These are phyloP conservation scores for Cordyceps tenuipes DNA, from an alignment of 2,329 filamentous ascomycete species.

Conservation along the genomic window DNA sequence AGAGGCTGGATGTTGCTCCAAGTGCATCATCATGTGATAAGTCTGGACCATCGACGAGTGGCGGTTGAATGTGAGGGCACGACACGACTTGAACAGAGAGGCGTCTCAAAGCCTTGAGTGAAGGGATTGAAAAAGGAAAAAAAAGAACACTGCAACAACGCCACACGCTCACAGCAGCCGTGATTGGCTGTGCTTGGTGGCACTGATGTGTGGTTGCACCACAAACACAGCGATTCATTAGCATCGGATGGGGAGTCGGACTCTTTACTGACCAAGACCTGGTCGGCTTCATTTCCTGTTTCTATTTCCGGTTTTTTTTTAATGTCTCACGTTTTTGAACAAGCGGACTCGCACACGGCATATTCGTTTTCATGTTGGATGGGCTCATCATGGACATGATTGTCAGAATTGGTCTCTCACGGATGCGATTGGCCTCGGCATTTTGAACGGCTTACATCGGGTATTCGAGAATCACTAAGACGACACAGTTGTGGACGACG, in stretches of 20 bases:
- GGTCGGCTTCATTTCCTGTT: constrained; percentile 15
- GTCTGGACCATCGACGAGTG: neutral
- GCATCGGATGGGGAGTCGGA: constrained; percentile 33
- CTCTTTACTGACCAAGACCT: constrained; percentile 25
- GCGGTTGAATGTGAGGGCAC: neutral
- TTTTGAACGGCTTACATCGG: neutral
- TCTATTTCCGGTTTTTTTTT: constrained; percentile 13
- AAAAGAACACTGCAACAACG: constrained; percentile 3
- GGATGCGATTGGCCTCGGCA: neutral
- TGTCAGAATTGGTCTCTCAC: neutral
- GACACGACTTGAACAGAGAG: constrained; percentile 7
- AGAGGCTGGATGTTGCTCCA: constrained; percentile 72
- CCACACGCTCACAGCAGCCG: neutral
- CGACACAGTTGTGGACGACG: neutral
- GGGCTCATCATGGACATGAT: neutral
- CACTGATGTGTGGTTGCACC: constrained; percentile 12
- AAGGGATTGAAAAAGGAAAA: neutral
- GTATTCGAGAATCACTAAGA: neutral
- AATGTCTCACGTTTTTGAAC: constrained; percentile 7
- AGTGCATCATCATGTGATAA: constrained; percentile 79
- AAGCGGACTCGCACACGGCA: constrained; percentile 9
- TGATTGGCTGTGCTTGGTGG: neutral
- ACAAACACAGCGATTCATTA: constrained; percentile 22
- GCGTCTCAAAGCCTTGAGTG: neutral
- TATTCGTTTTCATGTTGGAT: neutral